phyloP scores from a whole-genome alignment of 23 red algal genomes.

The Chondrus crispus region DNA sequence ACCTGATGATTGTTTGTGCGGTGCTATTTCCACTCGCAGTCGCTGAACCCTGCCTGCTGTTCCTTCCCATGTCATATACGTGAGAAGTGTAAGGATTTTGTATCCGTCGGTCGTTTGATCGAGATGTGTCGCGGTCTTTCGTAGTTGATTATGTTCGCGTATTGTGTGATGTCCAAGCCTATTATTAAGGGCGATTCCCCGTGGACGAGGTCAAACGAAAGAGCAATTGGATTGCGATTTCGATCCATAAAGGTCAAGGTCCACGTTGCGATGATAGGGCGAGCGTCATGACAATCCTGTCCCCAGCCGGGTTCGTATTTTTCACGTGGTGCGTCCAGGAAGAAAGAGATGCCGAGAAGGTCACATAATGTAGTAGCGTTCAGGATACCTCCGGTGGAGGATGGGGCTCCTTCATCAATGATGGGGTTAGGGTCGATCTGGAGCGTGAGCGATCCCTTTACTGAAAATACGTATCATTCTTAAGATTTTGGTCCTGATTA shows the following conservation, averaged over 20 bases:
- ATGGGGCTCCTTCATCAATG: not conserved
- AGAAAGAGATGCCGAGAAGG: not conserved
- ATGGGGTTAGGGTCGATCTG: slow-evolving; percentile 14
- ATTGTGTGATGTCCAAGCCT: not conserved
- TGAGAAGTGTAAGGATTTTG: not conserved
- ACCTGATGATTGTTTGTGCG: not conserved
- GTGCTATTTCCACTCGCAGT: not conserved
- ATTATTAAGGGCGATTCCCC: not conserved
- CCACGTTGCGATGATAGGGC: not conserved
- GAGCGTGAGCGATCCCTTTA: too few species aligned
- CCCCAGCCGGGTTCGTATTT: not conserved
- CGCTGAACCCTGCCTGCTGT: not conserved
- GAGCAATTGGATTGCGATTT: not conserved
- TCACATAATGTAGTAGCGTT: not conserved
- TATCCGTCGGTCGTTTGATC: not conserved
- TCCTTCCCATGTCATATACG: not conserved
- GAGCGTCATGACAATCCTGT: not conserved
- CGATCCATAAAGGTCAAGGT: not conserved
- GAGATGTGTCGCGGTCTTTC: not conserved
- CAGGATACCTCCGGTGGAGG: not conserved
- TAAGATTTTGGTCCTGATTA: too few species aligned
- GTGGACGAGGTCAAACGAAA: slow-evolving; percentile 4
- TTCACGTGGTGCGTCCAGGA: not conserved
- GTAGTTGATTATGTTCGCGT: not conserved
- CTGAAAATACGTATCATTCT: too few species aligned